Percentiles rank a stretch among this genome's conserved stretches.
phyloP scores from a whole-genome alignment of 2,329 filamentous ascomycete species.

The Parafenestella ontariensis region DNA sequence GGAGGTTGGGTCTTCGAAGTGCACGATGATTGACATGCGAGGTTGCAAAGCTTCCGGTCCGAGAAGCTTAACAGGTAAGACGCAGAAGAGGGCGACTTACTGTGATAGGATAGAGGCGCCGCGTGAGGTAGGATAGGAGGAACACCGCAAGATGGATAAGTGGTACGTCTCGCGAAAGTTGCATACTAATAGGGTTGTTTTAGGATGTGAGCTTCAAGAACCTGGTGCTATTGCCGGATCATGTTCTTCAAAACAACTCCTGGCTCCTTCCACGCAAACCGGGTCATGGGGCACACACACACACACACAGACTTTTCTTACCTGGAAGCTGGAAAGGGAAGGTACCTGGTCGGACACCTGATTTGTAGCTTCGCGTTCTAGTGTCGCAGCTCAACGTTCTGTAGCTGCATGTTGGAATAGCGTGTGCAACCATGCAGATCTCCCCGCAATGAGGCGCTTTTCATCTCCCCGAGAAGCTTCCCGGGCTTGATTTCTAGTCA shows the following conservation, averaged over 20 bases:
- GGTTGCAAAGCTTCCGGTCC: background rate
- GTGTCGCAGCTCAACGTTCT: constrained; percentile 20
- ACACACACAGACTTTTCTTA: background rate
- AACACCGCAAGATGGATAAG: background rate
- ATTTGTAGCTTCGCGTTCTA: background rate
- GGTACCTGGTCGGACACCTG: background rate
- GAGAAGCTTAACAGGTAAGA: background rate
- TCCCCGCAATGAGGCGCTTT: constrained; percentile 11
- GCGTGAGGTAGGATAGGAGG: background rate
- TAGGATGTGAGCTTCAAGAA: background rate
- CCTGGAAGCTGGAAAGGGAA: background rate
- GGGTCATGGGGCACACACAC: background rate
- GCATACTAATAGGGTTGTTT: background rate
- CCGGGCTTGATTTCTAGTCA: background rate
- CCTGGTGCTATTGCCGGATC: background rate
- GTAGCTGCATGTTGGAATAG: constrained; percentile 15
- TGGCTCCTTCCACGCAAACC: background rate
- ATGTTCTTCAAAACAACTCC: background rate
- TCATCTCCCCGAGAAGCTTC: background rate
- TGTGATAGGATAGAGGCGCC: background rate
- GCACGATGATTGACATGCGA: background rate
- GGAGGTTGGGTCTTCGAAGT: background rate
- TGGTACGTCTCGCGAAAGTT: no score
- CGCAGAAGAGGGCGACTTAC: background rate
- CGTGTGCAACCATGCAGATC: background rate